Base-by-base conservation (phyloP, 2,329 filamentous ascomycete genomes). In the Penicillium concentricum region DNA sequence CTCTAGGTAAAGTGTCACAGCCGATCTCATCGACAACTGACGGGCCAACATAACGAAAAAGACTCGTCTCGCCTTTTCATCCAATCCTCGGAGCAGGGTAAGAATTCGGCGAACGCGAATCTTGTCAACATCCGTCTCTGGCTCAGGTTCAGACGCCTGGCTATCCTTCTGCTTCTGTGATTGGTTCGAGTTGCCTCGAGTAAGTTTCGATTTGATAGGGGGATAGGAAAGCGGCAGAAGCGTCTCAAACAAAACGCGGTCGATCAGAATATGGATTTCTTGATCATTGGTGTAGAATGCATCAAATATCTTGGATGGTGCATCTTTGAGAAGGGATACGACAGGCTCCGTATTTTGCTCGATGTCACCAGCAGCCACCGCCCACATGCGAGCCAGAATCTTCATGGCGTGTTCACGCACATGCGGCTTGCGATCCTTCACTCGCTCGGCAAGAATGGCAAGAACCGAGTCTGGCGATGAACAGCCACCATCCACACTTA, bases 201-300 rank as follows among this genome's bases (percentile, higher is more conserved):
- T 72, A 32, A 71, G 65, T 59, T 81, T 84, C 9, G 77, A 67
- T 63, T 87, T 87, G 58, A 87, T 84, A 1, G 87, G 87, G 7
- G 94, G 94, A 66, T 91, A 99, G 30, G 83, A 85, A n/a, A 97
- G 80, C 0, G 94, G 94, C n/a, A 99, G 80, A 10, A 99, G 82
- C 44, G 86, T 90, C 66, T 97, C 93, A 69, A 89, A 96, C 59
- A 96, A 81, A 32, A 93, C 91, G 51, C 88, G 86, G 65, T 96
- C 91, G 20, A 97, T 82, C 37, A 95, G 80, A 20, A 91, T 83
- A 67, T 95, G 94, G 51, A 97, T 85, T 61, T 96, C 92, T 1
- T 81, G 78, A 70, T 97, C 92, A 69, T 97, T 97, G 58, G 91
- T 89, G 72, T 96, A 99, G 68, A 89, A 92, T 0, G 89, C 88